These are phyloP conservation scores for Coffea humblotiana DNA, from an alignment of 305 asterid genomes.

Conservation along the genomic window DNA sequence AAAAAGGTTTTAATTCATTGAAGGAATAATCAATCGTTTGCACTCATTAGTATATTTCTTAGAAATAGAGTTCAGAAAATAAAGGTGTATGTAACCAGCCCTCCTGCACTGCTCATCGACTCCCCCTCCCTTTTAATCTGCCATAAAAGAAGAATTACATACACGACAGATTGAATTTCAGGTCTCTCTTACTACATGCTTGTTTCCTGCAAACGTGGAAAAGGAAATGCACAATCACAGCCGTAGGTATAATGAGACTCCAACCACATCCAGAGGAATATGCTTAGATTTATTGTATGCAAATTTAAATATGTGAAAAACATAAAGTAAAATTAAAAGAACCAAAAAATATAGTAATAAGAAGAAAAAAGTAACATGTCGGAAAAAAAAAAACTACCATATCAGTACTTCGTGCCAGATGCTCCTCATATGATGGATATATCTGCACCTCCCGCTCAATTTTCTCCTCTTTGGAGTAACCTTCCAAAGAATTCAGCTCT, in stretches of 20 bases:
- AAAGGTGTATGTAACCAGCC: not conserved
- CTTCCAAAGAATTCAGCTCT: slow-evolving; percentile 38
- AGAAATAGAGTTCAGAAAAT: not conserved
- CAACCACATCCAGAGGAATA: too few species aligned
- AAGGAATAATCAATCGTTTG: not conserved
- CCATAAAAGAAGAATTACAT: too few species aligned
- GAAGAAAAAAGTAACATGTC: too few species aligned
- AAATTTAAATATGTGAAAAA: too few species aligned
- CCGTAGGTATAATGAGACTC: not conserved
- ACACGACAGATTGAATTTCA: not conserved
- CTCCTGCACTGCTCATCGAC: not conserved
- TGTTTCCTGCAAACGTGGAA: not conserved
- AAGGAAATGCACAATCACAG: not conserved
- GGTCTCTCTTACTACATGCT: not conserved
- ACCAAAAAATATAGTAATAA: too few species aligned
- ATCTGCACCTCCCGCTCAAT: slow-evolving; percentile 49
- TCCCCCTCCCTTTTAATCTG: not conserved
- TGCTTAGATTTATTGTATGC: too few species aligned
- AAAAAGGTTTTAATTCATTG: too few species aligned
- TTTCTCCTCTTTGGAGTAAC: slow-evolving; percentile 45
- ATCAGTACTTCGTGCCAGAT: slow-evolving; percentile 54
- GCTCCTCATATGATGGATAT: slow-evolving; percentile 54
- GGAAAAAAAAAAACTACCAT: slow-evolving; percentile 41
- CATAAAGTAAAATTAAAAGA: too few species aligned
- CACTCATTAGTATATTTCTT: not conserved